Evolutionary conservation across 2,329 filamentous ascomycete species (phyloP).

Genomic region (Aureobasidium sp.): DNA sequence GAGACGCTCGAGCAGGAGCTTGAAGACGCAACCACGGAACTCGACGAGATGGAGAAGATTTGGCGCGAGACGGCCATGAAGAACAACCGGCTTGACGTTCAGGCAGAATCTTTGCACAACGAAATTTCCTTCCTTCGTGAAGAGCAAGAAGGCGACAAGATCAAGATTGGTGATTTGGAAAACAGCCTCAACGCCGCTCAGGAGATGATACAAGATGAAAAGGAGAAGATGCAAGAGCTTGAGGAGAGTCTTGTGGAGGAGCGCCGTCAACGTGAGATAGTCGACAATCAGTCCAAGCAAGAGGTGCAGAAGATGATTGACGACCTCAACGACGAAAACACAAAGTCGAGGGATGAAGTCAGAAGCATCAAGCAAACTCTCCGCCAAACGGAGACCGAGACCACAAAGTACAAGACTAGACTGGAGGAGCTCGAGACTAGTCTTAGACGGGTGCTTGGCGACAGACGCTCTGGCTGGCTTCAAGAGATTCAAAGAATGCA

Average conservation of each 20-base stretch:
- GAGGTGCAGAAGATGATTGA: conserved; percentile 91
- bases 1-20: conserved; percentile 78
- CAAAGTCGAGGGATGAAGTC: conserved; percentile 76
- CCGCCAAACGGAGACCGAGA: conserved; percentile 78
- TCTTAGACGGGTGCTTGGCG: conserved; percentile 75
- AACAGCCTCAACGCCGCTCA: conserved; percentile 73
- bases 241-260: conserved; percentile 68
- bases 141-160: conserved; percentile 96
- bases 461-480: conserved; percentile 76
- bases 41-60: conserved; percentile 77
- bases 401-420: conserved; percentile 83
- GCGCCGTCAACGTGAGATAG: conserved; percentile 75
- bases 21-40: conserved; percentile 74
- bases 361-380: conserved; percentile 75
- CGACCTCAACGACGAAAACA: conserved; percentile 80
- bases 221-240: conserved; percentile 53
- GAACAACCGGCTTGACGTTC: conserved; percentile 77
- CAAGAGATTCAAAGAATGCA: conserved; percentile 79
- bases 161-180: conserved; percentile 91
- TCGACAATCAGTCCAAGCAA: conserved; percentile 84
- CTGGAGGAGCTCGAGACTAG: conserved; percentile 85
- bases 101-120: conserved; percentile 84
- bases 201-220: conserved; percentile 73
- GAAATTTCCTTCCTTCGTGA: conserved; percentile 94
- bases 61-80: conserved; percentile 81